Percentiles rank a stretch among this genome's conserved stretches.
These are phyloP conservation scores for Drechmeria coniospora DNA, from an alignment of 2,329 filamentous ascomycete species.

Conservation along the genomic window DNA sequence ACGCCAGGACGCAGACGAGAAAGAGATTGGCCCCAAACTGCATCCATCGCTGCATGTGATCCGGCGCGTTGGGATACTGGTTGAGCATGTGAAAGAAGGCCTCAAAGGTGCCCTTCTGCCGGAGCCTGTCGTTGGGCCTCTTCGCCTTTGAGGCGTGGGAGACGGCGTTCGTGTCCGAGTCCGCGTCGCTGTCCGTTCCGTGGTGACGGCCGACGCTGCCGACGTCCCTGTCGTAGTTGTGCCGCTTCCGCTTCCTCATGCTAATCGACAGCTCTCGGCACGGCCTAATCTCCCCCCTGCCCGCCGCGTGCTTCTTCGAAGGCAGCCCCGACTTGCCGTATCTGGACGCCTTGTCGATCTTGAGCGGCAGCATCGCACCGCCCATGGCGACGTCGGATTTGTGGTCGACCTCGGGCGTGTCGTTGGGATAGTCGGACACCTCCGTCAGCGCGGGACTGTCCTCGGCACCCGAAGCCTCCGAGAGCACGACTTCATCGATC, in stretches of 20 bases:
- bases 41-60: conserved; percentile 44
- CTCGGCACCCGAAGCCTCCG: conserved; percentile 42
- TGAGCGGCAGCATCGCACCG: conserved; percentile 29
- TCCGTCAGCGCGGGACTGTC: conserved; percentile 46
- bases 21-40: conserved; percentile 48
- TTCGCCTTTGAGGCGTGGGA: conserved; percentile 8
- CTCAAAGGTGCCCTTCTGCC: conserved; percentile 17
- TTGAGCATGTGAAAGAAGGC: conserved; percentile 36
- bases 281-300: conserved; percentile 48
- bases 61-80: conserved; percentile 41
- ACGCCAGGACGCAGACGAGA: conserved; percentile 40
- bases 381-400: conserved; percentile 26
- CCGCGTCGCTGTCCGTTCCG: conserved; percentile 25
- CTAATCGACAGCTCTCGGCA: conserved; percentile 21
- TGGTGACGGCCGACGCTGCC: conserved; percentile 31
- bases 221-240: conserved; percentile 35
- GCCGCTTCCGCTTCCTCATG: conserved; percentile 38
- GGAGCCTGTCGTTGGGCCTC: conserved; percentile 9
- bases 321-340: conserved; percentile 24
- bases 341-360: conserved; percentile 29
- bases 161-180: conserved; percentile 26
- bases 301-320: conserved; percentile 29
- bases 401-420: conserved; percentile 36
- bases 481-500: conserved; percentile 35
- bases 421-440: conserved; percentile 33